Evolutionary conservation across 192 early-diverging fungal genomes (phyloP).

Genomic region (Podila epicladia): DNA sequence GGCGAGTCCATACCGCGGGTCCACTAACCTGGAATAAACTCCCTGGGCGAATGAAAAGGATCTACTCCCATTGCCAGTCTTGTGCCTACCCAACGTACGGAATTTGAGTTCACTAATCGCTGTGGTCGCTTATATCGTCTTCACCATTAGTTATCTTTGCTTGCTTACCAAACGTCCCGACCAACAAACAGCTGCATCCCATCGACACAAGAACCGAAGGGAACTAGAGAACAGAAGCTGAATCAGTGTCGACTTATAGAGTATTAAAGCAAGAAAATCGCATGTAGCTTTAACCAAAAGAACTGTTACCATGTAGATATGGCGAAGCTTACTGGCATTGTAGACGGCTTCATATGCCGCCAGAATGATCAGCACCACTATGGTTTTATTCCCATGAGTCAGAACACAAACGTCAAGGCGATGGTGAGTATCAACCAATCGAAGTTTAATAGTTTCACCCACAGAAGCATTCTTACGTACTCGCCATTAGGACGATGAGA

Average conservation of each 20-base stretch:
- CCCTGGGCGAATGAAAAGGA: conserved; percentile 75
- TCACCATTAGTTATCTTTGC: not conserved
- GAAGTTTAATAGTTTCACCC: not conserved
- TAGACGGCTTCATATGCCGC: conserved; percentile 75
- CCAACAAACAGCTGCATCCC: conserved; percentile 59
- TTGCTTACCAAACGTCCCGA: conserved; percentile 61
- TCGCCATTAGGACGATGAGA: conserved; percentile 67
- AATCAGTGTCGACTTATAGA: no score
- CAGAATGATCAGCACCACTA: conserved; percentile 66
- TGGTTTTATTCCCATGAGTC: not conserved
- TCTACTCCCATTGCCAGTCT: conserved; percentile 72
- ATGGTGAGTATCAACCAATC: not conserved
- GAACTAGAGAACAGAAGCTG: conserved; percentile 40
- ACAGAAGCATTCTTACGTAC: conserved; percentile 36
- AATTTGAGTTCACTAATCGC: no score
- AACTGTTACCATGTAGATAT: conserved; percentile 75
- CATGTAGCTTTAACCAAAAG: no score
- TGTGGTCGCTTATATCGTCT: no score
- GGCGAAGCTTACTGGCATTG: conserved; percentile 74
- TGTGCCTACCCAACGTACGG: conserved; percentile 51
- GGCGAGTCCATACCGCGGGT: no score
- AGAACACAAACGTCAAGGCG: not conserved
- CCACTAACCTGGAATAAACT: conserved; percentile 76
- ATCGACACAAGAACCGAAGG: conserved; percentile 57
- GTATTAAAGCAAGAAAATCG: no score